Base-by-base conservation (phyloP, 768 basidiomycete species). In the Pulveroboletus frians region DNA sequence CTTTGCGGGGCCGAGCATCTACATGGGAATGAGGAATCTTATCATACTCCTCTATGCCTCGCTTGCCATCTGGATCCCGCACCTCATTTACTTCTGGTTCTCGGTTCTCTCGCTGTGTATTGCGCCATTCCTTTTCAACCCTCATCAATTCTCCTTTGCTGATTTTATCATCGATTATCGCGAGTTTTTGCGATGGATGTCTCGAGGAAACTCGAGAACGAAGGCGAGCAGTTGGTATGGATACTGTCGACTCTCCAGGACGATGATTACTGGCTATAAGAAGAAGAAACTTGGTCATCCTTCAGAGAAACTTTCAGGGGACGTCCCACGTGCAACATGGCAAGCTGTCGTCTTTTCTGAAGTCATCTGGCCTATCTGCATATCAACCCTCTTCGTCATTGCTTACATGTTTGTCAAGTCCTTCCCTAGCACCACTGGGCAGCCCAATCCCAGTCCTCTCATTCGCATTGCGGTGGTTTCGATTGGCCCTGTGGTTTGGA, bases 171-270 rank as follows among this genome's bases (percentile, higher is more conserved):
- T 98, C 66, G 96, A 99, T 71, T 98, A 98, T 68, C 85, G 96
- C 49, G 96, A 99, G 66, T 97, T 94, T 76, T 69, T 99, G 41
- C 84, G 96, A 41, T 99, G 96, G 96, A 98, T 99, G 94, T 96
- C 92, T 9, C 83, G 96, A 49, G 96, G 96, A 49, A 99, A 98
- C 71, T 96, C 96, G 40, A 77, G 92, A 60, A 87, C 91, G 14
- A 95, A 97, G 65, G 88, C 90, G 43, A 98, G 95, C 72, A 94
- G 91, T 56, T 99, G 96, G 96, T 95, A 98, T 67, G 96, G 96
- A 2, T 99, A 98, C 71, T 99, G 96, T 67, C 91, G 96, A 59
- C 80, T 98, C 50, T 95, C 92, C 32, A 75, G 96, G 54, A 99
- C 96, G 9, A 88, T 90, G 82, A 96, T 98, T 58, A 98, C 96